Percentiles rank a stretch among this genome's conserved stretches.
These are phyloP conservation scores for Garcia nutans DNA, from an alignment of 345 rosid genomes.

Conservation along the genomic window DNA sequence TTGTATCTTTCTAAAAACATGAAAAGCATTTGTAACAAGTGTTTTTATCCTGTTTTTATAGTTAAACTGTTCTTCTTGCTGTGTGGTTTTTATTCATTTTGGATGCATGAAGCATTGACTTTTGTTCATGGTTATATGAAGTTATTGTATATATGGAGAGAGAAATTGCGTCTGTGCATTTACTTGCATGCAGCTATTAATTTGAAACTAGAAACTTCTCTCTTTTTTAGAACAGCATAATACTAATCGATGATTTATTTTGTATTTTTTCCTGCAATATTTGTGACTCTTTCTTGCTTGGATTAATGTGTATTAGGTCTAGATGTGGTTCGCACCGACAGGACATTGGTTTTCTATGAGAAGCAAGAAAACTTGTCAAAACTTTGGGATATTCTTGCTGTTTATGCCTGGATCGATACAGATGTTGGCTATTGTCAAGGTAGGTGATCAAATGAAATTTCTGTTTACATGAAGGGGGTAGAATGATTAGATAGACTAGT, in stretches of 20 bases:
- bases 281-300: slow-evolving; percentile 12
- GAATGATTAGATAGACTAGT: not conserved
- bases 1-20: not conserved
- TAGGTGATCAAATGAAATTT: slow-evolving; percentile 24
- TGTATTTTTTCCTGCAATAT: not conserved
- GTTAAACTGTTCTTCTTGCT: not conserved
- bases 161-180: not conserved
- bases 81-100: not conserved
- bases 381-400: slow-evolving; percentile 94
- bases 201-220: not conserved
- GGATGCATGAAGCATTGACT: not conserved
- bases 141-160: not conserved
- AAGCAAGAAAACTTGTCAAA: slow-evolving; percentile 82
- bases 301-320: slow-evolving; percentile 52
- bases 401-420: slow-evolving; percentile 91
- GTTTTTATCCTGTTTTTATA: not conserved
- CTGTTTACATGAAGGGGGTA: not conserved
- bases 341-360: slow-evolving; percentile 84
- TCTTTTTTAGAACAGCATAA: not conserved
- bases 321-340: slow-evolving; percentile 91
- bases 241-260: not conserved
- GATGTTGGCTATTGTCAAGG: slow-evolving; percentile 99
- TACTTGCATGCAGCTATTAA: not conserved
- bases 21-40: slow-evolving; percentile 2
- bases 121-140: slow-evolving; percentile 1